Evolutionary conservation across 169 alveolate species (phyloP), one percentile per base, ranked within the genome.

Genomic region (Cryptosporidium tyzzeri): DNA sequence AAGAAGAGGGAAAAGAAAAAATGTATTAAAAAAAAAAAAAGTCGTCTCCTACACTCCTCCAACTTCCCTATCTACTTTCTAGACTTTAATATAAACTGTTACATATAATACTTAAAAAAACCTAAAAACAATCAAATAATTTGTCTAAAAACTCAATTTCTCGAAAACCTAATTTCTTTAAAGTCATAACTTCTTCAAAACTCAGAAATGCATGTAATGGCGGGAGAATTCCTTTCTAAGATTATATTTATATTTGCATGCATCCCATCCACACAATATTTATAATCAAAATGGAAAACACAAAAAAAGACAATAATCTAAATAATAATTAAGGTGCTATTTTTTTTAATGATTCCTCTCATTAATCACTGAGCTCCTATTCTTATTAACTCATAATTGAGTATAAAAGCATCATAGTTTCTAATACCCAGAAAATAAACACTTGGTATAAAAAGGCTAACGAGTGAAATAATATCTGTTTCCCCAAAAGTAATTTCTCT

Each of bases 351-450:
- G 21, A 14, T 48, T 48, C 55, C 55, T 48, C 55, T 48, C 55
- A 48, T 48, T 48, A 48, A 48, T 48, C 55, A 48, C 55, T 48
- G 55, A 48, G 55, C 21, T 48, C 21, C 55, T 48, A 48, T 48
- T 48, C n/a, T 48, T 48, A 48, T 48, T 48, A 48, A 48, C 55
- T 48, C 55, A 14, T 3, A 48, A 48, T 21, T 16, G 55, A 48
- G 55, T 14, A 48, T 48, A 3, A 14, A 48, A 14, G 23, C 21
- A 48, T 48, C 55, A 48, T 48, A 9, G 69, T 59, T 31, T 31
- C 69, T 21, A 21, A 10, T 21, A n/a, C 69, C 69, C 69, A 59
- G 69, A 59, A 59, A 59, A 59, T 59, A 59, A 59, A 59, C 69
- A 59, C 69, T 59, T 48, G 55, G 1, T 48, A 48, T 48, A 48